Evolutionary conservation across 352 stramenopile genomes (phyloP).

Genomic region (Phytopythium helicoides): DNA sequence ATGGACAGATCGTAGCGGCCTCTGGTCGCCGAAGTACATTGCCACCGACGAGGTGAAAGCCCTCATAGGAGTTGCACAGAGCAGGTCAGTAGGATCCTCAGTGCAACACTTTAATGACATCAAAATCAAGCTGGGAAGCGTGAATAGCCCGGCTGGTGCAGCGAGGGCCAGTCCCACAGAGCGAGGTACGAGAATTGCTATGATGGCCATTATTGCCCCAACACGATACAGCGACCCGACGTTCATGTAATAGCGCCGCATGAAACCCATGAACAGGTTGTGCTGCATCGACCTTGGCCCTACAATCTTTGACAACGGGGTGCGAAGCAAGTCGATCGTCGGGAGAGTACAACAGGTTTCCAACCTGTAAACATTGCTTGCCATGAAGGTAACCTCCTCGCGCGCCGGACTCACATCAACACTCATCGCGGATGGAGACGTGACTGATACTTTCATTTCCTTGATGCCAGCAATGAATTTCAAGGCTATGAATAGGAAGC

Average conservation of each 20-base stretch:
- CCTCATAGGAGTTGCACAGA: too few relatives aligned
- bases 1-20: too few relatives aligned
- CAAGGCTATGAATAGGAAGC: too few relatives aligned
- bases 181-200: slow-evolving; percentile 9
- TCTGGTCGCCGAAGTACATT: too few relatives aligned
- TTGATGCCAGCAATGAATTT: too few relatives aligned
- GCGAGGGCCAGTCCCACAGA: slow-evolving; percentile 9
- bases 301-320: slow-evolving; percentile 6
- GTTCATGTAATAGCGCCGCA: slow-evolving; percentile 17
- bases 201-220: slow-evolving; percentile 6
- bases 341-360: slow-evolving; percentile 13
- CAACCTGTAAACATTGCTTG: slow-evolving; percentile 6
- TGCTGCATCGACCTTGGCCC: slow-evolving; percentile 6
- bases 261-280: slow-evolving; percentile 11
- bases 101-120: slow-evolving; percentile 22
- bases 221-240: slow-evolving; percentile 10
- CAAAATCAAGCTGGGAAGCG: slow-evolving; percentile 12
- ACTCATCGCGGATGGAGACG: background rate
- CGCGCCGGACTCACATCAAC: background rate
- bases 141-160: slow-evolving; percentile 7
- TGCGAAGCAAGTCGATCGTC: slow-evolving; percentile 16
- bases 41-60: too few relatives aligned
- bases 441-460: background rate
- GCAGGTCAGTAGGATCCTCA: too few relatives aligned
- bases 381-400: too few relatives aligned